These are phyloP conservation scores for Colletotrichum sp. DNA, from an alignment of 2,329 filamentous ascomycete genomes.

Conservation along the genomic window DNA sequence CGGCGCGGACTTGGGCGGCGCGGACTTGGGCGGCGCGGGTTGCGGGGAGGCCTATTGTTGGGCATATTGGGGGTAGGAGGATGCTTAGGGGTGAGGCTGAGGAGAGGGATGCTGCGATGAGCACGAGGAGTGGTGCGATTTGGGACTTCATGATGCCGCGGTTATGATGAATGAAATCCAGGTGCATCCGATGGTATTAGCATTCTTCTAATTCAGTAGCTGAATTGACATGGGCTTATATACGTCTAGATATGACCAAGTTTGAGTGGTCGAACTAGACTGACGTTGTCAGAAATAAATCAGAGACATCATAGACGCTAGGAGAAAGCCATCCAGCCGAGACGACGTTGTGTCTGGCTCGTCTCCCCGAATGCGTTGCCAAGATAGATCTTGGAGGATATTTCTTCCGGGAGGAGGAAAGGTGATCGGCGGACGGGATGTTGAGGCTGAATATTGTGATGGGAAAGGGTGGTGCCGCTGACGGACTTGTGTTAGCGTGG, in stretches of 20 bases:
- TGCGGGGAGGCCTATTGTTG: background rate
- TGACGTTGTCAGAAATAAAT: background rate
- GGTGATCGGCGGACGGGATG: background rate
- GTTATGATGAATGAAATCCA: too few species aligned
- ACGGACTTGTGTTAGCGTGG: background rate
- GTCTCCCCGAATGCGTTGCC: background rate
- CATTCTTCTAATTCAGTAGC: too few species aligned
- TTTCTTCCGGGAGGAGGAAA: background rate
- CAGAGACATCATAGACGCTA: background rate
- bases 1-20: background rate
- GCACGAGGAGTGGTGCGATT: background rate
- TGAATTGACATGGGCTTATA: too few species aligned
- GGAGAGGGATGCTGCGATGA: background rate
- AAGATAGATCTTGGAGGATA: background rate
- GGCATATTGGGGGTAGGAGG: background rate
- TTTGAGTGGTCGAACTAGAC: background rate
- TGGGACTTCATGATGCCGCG: background rate
- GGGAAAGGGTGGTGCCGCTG: background rate
- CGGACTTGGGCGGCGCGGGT: background rate
- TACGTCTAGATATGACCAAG: too few species aligned
- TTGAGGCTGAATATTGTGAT: background rate
- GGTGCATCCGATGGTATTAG: too few species aligned
- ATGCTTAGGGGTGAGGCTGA: background rate
- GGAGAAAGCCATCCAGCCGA: rapidly evolving
- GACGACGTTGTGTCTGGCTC: background rate